phyloP scores from a whole-genome alignment of 805 yeast genomes.

The Phaffomyces opuntiae region DNA sequence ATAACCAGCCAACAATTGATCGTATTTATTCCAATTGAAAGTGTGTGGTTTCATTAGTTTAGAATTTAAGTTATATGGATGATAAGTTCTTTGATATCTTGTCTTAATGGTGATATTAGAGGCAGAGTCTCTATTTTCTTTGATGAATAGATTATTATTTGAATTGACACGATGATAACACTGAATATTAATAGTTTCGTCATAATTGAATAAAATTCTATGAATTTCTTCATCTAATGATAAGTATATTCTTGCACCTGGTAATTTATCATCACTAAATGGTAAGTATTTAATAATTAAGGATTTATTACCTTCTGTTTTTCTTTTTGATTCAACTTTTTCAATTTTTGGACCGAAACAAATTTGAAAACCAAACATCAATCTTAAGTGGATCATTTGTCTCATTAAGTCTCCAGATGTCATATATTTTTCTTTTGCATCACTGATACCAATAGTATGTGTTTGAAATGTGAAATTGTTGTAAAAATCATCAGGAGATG shows the following conservation, averaged over 20 bases:
- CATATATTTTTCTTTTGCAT: conserved; percentile 45
- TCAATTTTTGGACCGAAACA: conserved; percentile 67
- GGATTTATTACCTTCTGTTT: conserved; percentile 48
- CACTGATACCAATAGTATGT: conserved; percentile 68
- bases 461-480: conserved; percentile 71
- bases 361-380: conserved; percentile 85
- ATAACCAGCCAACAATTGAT: conserved; percentile 87
- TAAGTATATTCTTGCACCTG: conserved; percentile 65
- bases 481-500: conserved; percentile 59
- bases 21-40: conserved; percentile 87
- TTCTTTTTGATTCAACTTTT: conserved; percentile 54
- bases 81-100: conserved; percentile 63
- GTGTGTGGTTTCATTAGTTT: conserved; percentile 43
- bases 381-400: conserved; percentile 79
- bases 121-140: conserved; percentile 20
- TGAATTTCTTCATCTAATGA: conserved; percentile 81
- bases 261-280: conserved; percentile 28
- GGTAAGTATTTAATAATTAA: conserved; percentile 53
- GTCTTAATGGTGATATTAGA: conserved; percentile 64
- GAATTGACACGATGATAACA: conserved; percentile 45
- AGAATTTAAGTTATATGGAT: conserved; percentile 50
- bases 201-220: conserved; percentile 65
- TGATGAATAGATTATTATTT: conserved; percentile 13
- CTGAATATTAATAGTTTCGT: conserved; percentile 72
- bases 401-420: conserved; percentile 60